Evolutionary conservation across 2,329 filamentous ascomycete species (phyloP).

Genomic region (Lachnellula hyalina): DNA sequence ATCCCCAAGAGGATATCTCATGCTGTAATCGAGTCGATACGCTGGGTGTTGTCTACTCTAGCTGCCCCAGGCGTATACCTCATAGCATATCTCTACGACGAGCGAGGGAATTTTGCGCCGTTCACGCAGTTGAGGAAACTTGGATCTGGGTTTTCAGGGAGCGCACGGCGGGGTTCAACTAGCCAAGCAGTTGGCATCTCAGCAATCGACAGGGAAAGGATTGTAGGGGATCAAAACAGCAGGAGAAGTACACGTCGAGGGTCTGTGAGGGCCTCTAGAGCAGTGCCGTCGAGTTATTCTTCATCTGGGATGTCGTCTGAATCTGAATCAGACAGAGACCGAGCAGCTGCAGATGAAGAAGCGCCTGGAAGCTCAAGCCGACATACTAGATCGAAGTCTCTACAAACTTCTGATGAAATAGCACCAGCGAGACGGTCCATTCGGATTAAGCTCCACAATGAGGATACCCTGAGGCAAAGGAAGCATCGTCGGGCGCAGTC

Average conservation of each 20-base stretch:
- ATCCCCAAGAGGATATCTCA: slow-evolving; percentile 66
- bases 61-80: slow-evolving; percentile 77
- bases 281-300: slow-evolving; percentile 33
- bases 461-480: slow-evolving; percentile 67
- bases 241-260: slow-evolving; percentile 17
- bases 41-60: slow-evolving; percentile 72
- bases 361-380: slow-evolving; percentile 28
- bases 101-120: slow-evolving; percentile 73
- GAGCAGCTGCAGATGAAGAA: slow-evolving; percentile 19
- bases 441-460: slow-evolving; percentile 81
- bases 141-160: slow-evolving; percentile 44
- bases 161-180: slow-evolving; percentile 26
- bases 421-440: slow-evolving; percentile 72
- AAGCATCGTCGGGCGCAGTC: slow-evolving; percentile 61
- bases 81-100: slow-evolving; percentile 76
- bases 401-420: slow-evolving; percentile 56
- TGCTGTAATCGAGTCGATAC: slow-evolving; percentile 68
- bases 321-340: slow-evolving; percentile 55
- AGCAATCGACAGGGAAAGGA: slow-evolving; percentile 16
- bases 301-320: slow-evolving; percentile 61
- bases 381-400: slow-evolving; percentile 60
- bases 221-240: slow-evolving; percentile 9
- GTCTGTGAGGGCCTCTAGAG: slow-evolving; percentile 13
- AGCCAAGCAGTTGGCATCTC: slow-evolving; percentile 30
- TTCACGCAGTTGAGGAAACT: slow-evolving; percentile 66